Percentiles rank a stretch among this genome's conserved stretches.
Evolutionary conservation across 1,284 basidiomycete genomes (phyloP).

Genomic region (Sphaerobolus stellatus): DNA sequence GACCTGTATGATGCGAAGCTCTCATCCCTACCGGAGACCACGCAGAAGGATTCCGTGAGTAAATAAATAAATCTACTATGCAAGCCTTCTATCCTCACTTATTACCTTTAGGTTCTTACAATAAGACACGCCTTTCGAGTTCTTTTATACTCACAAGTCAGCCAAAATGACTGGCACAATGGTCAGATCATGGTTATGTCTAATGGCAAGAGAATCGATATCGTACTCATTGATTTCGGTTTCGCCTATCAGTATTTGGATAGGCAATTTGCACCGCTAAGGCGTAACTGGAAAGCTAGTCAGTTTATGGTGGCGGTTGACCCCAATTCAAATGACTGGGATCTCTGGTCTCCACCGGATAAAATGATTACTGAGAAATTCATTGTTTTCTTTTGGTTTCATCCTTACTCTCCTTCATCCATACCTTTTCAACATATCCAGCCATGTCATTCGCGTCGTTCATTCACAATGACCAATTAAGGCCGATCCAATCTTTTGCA

Average conservation of each 20-base stretch:
- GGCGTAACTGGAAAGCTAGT: not conserved
- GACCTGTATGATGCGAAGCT: not conserved
- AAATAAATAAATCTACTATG: not conserved
- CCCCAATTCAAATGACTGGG: no score
- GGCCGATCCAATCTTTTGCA: no score
- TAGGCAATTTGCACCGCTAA: not conserved
- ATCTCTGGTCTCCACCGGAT: not conserved
- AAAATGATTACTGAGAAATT: conserved; percentile 1
- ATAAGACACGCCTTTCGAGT: not conserved
- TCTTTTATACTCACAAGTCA: no score
- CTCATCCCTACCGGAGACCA: not conserved
- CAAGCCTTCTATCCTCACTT: not conserved
- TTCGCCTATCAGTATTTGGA: not conserved
- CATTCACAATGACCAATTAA: no score
- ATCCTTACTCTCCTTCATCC: no score
- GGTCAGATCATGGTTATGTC: not conserved
- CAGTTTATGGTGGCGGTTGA: not conserved
- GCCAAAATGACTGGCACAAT: not conserved
- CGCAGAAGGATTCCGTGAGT: not conserved
- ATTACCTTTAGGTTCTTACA: not conserved
- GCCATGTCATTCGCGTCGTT: no score
- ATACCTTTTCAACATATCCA: no score
- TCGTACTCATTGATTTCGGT: not conserved
- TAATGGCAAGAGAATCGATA: no score
- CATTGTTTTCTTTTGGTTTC: no score